These are phyloP conservation scores for Aethionema arabicum DNA, from an alignment of 345 rosid species.

Conservation along the genomic window DNA sequence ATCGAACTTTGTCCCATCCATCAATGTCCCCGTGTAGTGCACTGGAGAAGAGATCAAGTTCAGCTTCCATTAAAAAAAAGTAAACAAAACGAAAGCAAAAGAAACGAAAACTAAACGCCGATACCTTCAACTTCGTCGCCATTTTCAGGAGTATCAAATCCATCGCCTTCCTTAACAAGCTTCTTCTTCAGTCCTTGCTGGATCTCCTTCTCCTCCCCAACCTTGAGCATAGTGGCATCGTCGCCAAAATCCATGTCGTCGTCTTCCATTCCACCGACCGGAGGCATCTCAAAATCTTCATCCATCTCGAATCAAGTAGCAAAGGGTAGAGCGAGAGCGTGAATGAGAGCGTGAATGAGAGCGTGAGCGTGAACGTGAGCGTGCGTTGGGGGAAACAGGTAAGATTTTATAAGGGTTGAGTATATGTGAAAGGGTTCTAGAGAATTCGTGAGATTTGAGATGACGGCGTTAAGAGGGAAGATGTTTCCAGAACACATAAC, in stretches of 20 bases:
- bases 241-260: constrained; percentile 54
- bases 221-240: constrained; percentile 39
- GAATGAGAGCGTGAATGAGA: not conserved
- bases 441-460: constrained; percentile 38
- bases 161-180: constrained; percentile 74
- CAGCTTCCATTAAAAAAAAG: not conserved
- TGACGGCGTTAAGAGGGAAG: constrained; percentile 28
- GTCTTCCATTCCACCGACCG: constrained; percentile 46
- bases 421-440: constrained; percentile 41
- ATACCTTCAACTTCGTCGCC: constrained; percentile 92
- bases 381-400: no score
- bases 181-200: constrained; percentile 84
- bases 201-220: constrained; percentile 82
- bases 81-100: not conserved
- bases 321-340: not conserved
- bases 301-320: constrained; percentile 44
- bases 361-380: not conserved
- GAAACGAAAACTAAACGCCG: not conserved
- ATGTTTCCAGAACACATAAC: constrained; percentile 11
- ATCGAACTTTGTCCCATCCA: constrained; percentile 92
- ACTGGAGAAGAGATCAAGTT: constrained; percentile 34
- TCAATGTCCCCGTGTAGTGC: constrained; percentile 80
- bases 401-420: constrained; percentile 13
- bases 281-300: constrained; percentile 57
- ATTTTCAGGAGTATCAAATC: constrained; percentile 61